phyloP scores from a whole-genome alignment of 495 filamentous ascomycete species.

The Penicillium salamii region DNA sequence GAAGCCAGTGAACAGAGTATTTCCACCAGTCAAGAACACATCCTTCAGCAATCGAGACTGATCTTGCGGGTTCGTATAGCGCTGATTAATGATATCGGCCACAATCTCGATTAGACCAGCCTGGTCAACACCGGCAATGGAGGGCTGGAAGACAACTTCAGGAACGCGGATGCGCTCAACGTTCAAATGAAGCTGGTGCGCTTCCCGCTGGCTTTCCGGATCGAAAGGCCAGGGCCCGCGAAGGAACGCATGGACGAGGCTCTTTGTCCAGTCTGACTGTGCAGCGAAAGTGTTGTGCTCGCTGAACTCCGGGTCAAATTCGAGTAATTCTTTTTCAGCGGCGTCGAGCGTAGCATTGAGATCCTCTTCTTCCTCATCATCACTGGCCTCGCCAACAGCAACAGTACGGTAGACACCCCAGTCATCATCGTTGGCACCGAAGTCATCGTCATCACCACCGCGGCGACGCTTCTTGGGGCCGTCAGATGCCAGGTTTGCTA shows the following conservation, averaged over 20 bases:
- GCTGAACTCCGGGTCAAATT: conserved; percentile 83
- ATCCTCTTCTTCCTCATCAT: conserved; percentile 86
- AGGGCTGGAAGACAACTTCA: conserved; percentile 91
- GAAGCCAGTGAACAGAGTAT: conserved; percentile 80
- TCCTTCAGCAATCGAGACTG: conserved; percentile 70
- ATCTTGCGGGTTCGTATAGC: conserved; percentile 58
- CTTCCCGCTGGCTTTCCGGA: conserved; percentile 72
- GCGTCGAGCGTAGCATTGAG: conserved; percentile 64
- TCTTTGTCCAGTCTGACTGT: conserved; percentile 91
- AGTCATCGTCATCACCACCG: conserved; percentile 79
- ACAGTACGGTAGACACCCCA: conserved; percentile 96
- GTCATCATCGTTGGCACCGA: conserved; percentile 95
- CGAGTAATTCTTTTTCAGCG: conserved; percentile 79
- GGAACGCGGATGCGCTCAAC: conserved; percentile 95
- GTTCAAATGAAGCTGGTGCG: conserved; percentile 89
- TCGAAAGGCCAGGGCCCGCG: conserved; percentile 86
- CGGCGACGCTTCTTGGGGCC: conserved; percentile 81
- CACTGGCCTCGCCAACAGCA: conserved; percentile 70
- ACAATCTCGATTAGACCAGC: conserved; percentile 89
- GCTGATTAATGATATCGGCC: conserved; percentile 76
- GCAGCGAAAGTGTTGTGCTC: conserved; percentile 89
- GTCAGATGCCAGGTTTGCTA: conserved; percentile 95
- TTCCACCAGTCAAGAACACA: conserved; percentile 93
- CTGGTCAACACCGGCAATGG: conserved; percentile 94
- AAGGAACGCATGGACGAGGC: conserved; percentile 81